These are phyloP conservation scores for Circinella minor DNA, from an alignment of 371 early-diverging fungal genomes.

Conservation along the genomic window DNA sequence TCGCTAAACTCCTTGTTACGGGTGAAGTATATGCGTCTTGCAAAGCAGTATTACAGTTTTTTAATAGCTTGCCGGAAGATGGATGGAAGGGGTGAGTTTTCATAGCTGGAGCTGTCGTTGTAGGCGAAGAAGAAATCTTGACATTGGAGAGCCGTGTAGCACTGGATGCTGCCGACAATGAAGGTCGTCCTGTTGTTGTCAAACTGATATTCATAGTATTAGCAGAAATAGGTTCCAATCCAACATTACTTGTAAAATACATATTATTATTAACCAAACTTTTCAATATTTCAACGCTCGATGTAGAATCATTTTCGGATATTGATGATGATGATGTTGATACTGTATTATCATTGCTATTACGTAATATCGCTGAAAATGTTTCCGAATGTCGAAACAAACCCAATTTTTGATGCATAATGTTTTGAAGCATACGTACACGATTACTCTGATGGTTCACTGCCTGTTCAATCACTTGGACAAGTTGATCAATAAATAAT, in stretches of 20 bases:
- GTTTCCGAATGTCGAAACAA: conserved; percentile 61
- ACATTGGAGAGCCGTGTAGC: background rate
- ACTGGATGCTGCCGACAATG: background rate
- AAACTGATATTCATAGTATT: too few species aligned
- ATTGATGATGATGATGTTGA: background rate
- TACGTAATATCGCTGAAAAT: background rate
- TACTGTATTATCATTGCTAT: background rate
- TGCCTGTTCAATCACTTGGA: conserved; percentile 36
- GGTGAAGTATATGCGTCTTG: conserved; percentile 53
- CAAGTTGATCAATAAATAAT: conserved; percentile 57
- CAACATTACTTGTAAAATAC: background rate
- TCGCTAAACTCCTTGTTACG: conserved; percentile 13
- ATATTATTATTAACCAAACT: background rate
- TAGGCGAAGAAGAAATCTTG: background rate
- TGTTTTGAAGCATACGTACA: conserved; percentile 34
- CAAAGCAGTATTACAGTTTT: conserved; percentile 48
- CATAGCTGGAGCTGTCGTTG: background rate
- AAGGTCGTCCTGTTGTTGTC: background rate
- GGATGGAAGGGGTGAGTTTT: background rate
- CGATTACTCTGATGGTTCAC: conserved; percentile 37
- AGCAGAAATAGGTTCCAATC: too few species aligned
- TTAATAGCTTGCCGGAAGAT: conserved; percentile 15
- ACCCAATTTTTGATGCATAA: conserved; percentile 74
- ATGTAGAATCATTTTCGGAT: background rate
- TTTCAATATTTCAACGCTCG: background rate